These are phyloP conservation scores for Xylaria flabelliformis DNA, from an alignment of 495 filamentous ascomycete genomes.

Conservation along the genomic window DNA sequence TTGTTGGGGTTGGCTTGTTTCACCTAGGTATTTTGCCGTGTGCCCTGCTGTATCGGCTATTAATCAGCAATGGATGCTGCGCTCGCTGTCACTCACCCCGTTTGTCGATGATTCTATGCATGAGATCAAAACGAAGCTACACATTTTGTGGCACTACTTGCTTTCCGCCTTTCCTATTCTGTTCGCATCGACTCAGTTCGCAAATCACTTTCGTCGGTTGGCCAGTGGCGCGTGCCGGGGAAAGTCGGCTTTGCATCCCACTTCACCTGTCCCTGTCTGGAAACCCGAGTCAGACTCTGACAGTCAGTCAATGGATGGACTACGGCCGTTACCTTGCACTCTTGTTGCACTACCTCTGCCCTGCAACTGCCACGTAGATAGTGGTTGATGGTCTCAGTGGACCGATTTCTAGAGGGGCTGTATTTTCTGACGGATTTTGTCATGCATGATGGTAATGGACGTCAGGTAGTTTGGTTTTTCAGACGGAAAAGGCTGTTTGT, in stretches of 20 bases:
- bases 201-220: background rate
- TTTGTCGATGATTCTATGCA: background rate
- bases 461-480: background rate
- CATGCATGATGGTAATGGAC: background rate
- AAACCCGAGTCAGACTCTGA: background rate
- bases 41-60: background rate
- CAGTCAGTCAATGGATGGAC: background rate
- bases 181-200: background rate
- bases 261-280: background rate
- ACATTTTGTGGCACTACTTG: background rate
- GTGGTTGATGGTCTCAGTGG: background rate
- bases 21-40: background rate
- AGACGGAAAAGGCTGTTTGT: background rate
- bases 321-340: background rate
- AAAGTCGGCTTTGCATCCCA: background rate
- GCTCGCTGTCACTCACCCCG: background rate
- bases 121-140: background rate
- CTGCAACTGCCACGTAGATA: background rate
- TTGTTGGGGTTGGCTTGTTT: conserved; percentile 1
- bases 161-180: background rate
- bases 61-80: background rate
- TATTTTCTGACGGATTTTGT: background rate
- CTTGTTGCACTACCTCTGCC: background rate
- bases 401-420: background rate
- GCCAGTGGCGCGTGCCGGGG: background rate